Evolutionary conservation across 2,329 filamentous ascomycete species (phyloP), one percentile per base, ranked within the genome.

Genomic region (Fusarium sp.): DNA sequence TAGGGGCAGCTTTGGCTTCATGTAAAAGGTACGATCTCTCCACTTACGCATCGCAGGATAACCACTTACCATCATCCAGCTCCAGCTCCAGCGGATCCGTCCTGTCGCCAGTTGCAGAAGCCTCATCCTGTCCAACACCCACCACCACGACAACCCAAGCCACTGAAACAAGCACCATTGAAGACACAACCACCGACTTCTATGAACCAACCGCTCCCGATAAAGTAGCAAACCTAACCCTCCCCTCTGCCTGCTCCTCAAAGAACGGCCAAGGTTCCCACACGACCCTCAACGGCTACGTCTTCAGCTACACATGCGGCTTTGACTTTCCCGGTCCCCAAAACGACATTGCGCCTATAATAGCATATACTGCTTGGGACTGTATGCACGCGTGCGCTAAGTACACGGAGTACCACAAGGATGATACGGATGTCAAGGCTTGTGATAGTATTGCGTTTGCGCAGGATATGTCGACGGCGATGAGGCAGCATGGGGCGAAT

Each of bases 1-100:
- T 69, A 9, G 66, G 66, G 25, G 66, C 66, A 46, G 60, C 66
- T 38, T 22, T 69, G 18, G 45, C 43, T 8, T 16, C 38, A 12
- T 65, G 60, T 16, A 59, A 65, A 18, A 60, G 24, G 66, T 69
- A 46, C 2, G 22, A 16, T 25, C 12, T 13, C 5, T 9, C 9
- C 6, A 18, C n/a, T 3, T 40, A 4, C 27, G 3, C 5, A 13
- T 8, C 10, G 7, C 12, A 18, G 5, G 1, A 10, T 6, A 2
- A 29, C 34, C 49, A 18, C 34, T 64, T n/a, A 65, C 32, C 13
- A 2, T 10, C 6, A 12, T 15, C 5, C 9, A 5, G 25, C 3
- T 44, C 41, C 12, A 45, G 24, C 30, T 44, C 27, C 11, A 25
- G 24, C 1, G 8, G 12, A 0, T 20, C 15, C 0, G 29, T 38